Evolutionary conservation across 1,284 basidiomycete species (phyloP), one percentile per base, ranked within the genome.

Genomic region (Mycena sp.): DNA sequence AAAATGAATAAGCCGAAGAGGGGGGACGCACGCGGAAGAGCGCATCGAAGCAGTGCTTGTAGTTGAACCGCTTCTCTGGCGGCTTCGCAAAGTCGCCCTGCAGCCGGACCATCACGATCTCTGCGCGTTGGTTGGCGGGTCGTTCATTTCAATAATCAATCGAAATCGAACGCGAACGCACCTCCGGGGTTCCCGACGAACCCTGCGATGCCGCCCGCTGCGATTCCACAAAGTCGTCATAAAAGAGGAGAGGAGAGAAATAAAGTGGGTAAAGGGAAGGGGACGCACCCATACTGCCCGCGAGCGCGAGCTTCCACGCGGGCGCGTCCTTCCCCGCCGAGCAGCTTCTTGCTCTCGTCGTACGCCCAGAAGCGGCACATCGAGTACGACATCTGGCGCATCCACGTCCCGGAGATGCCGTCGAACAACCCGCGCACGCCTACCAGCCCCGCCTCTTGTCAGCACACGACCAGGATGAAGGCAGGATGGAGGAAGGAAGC

Each of bases 341-440:
- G 71, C 5, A 88, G 69, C 79, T 90, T 93, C 83, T 96, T 96
- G 74, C 92, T 90, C 78, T 93, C 91, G 71, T 97, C 95, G 77
- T 96, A 96, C 23, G 93, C 93, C 85, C 94, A 96, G 82, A 97
- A 97, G 16, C 95, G 87, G 73, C 93, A 95, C 74, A 96, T 82
- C 46, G 93, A 95, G 79, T 96, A 96, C 26, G 90, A 94, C 94
- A 96, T 94, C 78, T 97, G 95, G 35, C 95, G 87, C 73, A 96
- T 79, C 86, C 94, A 91, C 29, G 95, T 96, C 30, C 94, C 95
- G 1, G 91, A 85, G 63, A 96, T 92, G 21, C 95, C 95, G 71
- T 95, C 94, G 72, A 89, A 94, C 46, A 95, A 81, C 0, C 94
- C 94, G 48, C 89, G 83, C 32, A 83, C 76, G 56, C 92, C 92